Base-by-base conservation (phyloP, 805 yeast genomes). In the Kodamaea kaohsiungensis region DNA sequence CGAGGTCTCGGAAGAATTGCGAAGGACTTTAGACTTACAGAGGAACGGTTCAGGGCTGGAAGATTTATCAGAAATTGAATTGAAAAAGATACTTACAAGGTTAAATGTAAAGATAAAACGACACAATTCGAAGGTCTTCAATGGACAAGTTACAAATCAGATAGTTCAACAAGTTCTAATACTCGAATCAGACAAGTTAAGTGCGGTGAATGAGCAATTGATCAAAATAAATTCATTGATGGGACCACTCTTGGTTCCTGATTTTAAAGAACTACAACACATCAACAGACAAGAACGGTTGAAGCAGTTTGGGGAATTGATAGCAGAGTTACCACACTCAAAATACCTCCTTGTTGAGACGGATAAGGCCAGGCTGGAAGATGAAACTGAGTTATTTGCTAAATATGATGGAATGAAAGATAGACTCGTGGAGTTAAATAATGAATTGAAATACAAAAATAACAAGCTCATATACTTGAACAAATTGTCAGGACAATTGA, bases 161-260 rank as follows among this genome's bases (percentile, higher is more conserved):
- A 67, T 75, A 0, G 68, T 67, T 17, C 75, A 68, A 55, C 79
- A 75, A 55, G 60, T 75, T 13, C 39, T 68, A 8, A 70, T 71
- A 57, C 56, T 64, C 45, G 79, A 75, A 53, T 61, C 62, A 37
- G 62, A 65, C 25, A 67, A 70, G 49, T 37, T 73, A 12, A 51
- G 58, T 16, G 48, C 58, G 18, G 71, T 72, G n/a, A 65, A 63
- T 53, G 69, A 65, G n/a, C 61, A 62, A 43, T 54, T 75, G 27
- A 49, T 43, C 17, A 62, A 62, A 19, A 54, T 69, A 5, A 57
- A 62, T 33, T 37, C 48, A 3, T 49, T 67, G 7, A 50, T 69
- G 38, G 59, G 57, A 51, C 77, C 77, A 0, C 60, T 73, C 39
- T 46, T 69, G 16, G 48, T 71, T 3, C 69, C 73, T 2, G 67